Conservation (phyloP, 2,329 filamentous ascomycete genomes). For the Pseudogymnoascus sp. region DNA sequence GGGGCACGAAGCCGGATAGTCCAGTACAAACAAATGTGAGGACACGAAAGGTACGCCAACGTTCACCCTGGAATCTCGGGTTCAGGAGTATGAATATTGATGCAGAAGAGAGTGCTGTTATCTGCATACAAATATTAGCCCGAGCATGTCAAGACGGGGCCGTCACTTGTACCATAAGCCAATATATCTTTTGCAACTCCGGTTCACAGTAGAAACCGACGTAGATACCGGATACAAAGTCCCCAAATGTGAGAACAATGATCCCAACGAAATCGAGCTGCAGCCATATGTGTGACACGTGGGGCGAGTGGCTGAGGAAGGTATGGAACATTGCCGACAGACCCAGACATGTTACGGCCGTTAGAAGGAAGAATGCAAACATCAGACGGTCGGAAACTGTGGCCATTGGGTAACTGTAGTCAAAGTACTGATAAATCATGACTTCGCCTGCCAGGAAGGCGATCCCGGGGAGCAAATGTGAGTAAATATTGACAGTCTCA, state of each 20-base stretch:
- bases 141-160: neutral
- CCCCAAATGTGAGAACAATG: constrained; percentile 32
- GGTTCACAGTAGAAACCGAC: constrained; percentile 35
- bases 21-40: constrained; percentile 22
- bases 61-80: constrained; percentile 17
- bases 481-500: constrained; percentile 38
- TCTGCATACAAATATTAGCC: constrained; percentile 23
- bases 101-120: constrained; percentile 28
- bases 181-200: constrained; percentile 29
- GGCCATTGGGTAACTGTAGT: constrained; percentile 28
- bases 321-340: constrained; percentile 35
- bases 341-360: constrained; percentile 31
- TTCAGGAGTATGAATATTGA: constrained; percentile 29
- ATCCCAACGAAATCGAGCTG: constrained; percentile 35
- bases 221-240: constrained; percentile 35
- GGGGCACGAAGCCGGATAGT: constrained; percentile 22
- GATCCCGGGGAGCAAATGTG: constrained; percentile 38
- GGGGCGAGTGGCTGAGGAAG: constrained; percentile 33
- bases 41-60: constrained; percentile 19
- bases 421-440: constrained; percentile 26
- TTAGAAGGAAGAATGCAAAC: constrained; percentile 34
- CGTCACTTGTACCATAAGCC: constrained; percentile 27
- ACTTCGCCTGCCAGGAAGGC: constrained; percentile 29
- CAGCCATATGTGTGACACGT: constrained; percentile 31
- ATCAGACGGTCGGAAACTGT: constrained; percentile 31